Evolutionary conservation across 2,329 filamentous ascomycete genomes (phyloP).

Genomic region (Pseudonectria foliicola): DNA sequence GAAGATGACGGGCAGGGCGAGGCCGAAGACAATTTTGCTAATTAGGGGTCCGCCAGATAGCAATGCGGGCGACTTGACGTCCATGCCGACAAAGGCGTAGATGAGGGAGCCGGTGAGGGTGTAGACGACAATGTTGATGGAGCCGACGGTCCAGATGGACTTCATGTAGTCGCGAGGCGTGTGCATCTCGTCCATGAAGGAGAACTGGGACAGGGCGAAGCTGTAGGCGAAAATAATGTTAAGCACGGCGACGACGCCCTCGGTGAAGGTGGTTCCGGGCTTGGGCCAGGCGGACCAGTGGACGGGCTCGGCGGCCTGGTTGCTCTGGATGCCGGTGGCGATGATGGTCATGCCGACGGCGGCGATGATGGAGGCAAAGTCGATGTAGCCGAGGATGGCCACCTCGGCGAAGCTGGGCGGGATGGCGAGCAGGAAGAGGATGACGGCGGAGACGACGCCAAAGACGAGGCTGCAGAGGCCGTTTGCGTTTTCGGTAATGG

Average conservation of each 20-base stretch:
- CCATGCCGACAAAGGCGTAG: constrained; percentile 55
- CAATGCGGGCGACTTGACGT: constrained; percentile 56
- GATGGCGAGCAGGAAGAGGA: constrained; percentile 31
- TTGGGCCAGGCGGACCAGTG: constrained; percentile 30
- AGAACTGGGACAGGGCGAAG: constrained; percentile 35
- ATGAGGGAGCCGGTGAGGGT: constrained; percentile 55
- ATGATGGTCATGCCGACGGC: constrained; percentile 58
- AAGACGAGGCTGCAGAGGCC: constrained; percentile 32
- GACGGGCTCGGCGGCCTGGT: constrained; percentile 5
- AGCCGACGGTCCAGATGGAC: constrained; percentile 50
- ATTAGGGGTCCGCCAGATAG: constrained; percentile 49
- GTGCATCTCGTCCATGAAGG: constrained; percentile 39
- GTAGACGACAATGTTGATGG: constrained; percentile 53
- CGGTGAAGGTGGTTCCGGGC: constrained; percentile 34
- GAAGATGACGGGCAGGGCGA: constrained; percentile 61
- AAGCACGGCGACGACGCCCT: constrained; percentile 47
- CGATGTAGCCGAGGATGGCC: constrained; percentile 25
- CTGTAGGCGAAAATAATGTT: constrained; percentile 63
- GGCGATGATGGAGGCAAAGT: constrained; percentile 26
- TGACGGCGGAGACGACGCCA: constrained; percentile 28
- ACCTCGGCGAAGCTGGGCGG: constrained; percentile 34
- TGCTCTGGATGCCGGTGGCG: constrained; percentile 41
- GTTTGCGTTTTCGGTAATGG: constrained; percentile 48
- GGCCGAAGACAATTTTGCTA: constrained; percentile 56
- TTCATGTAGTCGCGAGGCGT: constrained; percentile 32